These are phyloP conservation scores for Antitrichia curtipendula DNA, from an alignment of 225 moss, liverwort and hornwort genomes.

Conservation along the genomic window DNA sequence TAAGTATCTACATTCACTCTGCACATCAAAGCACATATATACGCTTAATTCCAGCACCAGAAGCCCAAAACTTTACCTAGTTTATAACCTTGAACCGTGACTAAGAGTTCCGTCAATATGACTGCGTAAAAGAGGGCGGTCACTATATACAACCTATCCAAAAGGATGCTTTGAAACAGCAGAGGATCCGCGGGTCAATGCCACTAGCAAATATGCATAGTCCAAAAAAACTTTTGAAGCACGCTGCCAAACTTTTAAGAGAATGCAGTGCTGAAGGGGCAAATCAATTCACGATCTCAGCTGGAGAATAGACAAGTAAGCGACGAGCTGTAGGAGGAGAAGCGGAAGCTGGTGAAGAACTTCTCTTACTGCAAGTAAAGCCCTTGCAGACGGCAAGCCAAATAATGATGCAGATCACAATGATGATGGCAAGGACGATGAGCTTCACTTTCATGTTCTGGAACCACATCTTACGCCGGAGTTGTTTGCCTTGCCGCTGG, in stretches of 20 bases:
- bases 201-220: not conserved
- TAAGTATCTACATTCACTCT: conserved; percentile 20
- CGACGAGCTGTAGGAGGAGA: not conserved
- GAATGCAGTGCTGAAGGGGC: not conserved
- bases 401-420: conserved; percentile 40
- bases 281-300: not conserved
- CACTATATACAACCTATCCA: not conserved
- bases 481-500: conserved; percentile 42
- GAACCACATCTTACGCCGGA: conserved; percentile 60
- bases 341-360: not conserved
- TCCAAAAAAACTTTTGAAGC: not conserved
- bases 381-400: conserved; percentile 43
- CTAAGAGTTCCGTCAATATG: not conserved
- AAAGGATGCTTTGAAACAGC: not conserved
- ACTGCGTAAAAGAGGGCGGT: not conserved
- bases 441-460: conserved; percentile 67
- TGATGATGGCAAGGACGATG: conserved; percentile 55
- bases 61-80: no score
- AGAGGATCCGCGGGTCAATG: not conserved
- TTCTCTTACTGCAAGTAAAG: conserved; percentile 15
- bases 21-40: conserved; percentile 4
- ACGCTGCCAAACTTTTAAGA: not conserved
- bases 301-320: not conserved
- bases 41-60: not conserved
- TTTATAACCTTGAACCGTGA: not conserved